Conservation (phyloP, 2,329 filamentous ascomycete genomes). For the Myotisia sp. region DNA sequence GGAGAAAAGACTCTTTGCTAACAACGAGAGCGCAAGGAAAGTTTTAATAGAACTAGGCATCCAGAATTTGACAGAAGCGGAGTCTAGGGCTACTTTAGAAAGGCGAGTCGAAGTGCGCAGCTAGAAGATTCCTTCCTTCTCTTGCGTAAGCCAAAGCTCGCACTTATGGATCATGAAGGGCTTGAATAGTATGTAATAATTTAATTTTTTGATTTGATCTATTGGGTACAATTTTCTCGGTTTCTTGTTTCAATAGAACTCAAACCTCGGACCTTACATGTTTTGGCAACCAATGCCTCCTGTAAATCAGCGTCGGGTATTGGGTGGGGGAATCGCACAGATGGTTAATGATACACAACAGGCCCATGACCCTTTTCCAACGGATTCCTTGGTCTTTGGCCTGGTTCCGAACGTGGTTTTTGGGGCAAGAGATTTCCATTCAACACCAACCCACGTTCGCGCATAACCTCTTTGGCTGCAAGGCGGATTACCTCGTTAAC, state of each 20-base stretch:
- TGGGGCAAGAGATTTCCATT: conserved; percentile 4
- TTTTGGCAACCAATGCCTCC: no score
- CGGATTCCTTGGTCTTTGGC: conserved; percentile 14
- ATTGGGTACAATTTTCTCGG: no score
- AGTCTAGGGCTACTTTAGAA: conserved; percentile 34
- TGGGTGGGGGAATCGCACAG: no score
- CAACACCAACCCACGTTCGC: conserved; percentile 6
- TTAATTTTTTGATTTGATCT: no score
- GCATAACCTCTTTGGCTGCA: conserved; percentile 22
- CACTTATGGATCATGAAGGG: no score
- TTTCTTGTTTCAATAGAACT: no score
- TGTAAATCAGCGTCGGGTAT: no score
- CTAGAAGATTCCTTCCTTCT: no score
- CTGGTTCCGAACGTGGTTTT: background rate
- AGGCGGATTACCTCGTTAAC: conserved; percentile 44
- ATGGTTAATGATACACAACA: conserved; percentile 15
- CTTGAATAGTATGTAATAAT: no score
- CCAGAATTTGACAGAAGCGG: conserved; percentile 29
- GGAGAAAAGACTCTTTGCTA: conserved; percentile 34
- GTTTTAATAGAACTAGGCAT: conserved; percentile 32
- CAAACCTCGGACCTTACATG: no score
- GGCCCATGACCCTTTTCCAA: conserved; percentile 24
- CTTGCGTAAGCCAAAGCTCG: no score
- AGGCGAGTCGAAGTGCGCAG: conserved; percentile 32
- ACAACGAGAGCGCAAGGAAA: conserved; percentile 34